Evolutionary conservation across 768 basidiomycete species (phyloP), one percentile per base, ranked within the genome.

Genomic region (Holtermanniella nyarrowii): DNA sequence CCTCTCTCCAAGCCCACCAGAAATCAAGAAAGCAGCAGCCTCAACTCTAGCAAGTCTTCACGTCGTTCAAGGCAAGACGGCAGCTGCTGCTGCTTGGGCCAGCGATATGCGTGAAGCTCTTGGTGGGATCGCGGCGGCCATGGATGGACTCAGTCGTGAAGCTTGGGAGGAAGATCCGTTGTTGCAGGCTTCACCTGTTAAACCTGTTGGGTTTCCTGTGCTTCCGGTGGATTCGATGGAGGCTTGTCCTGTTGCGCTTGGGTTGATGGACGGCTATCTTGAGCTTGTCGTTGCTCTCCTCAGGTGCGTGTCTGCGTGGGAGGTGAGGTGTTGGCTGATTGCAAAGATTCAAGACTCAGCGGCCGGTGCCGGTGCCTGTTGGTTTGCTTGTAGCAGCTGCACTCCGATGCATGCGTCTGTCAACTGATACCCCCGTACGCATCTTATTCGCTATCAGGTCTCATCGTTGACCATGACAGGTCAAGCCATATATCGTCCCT

Each of bases 281-380:
- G 62, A 66, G 20, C 52, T 66, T 14, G 49, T 66, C 4, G 45
- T 56, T 0, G 58, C 61, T 2, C 45, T 69, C 16, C 48, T 72
- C 10, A 46, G 59, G 64, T 0, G 27, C 4, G 2, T 11, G 18
- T 27, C 20, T 37, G 12, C 3, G 14, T 13, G 20, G 14, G 21
- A 42, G 22, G 7, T 21, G 3, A 22, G 24, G 23, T 22, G 23
- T 1, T 40, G 16, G 21, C 50, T 54, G 37, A 46, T 22, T 13
- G 3, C 21, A 13, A 7, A 68, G 65, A 27, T 63, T 56, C 42
- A 53, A 52, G 16, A 66, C 66, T 1, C 48, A 53, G 23, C 59
- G 71, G 51, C 64, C 68, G 5, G 71, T 73, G 5, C 59, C 68
- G 1, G 56, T 73, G 0, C 71, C 71, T 2, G 58, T 72, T 26